Evolutionary conservation across 2,329 filamentous ascomycete genomes (phyloP).

Genomic region (Spiromastix sp.): DNA sequence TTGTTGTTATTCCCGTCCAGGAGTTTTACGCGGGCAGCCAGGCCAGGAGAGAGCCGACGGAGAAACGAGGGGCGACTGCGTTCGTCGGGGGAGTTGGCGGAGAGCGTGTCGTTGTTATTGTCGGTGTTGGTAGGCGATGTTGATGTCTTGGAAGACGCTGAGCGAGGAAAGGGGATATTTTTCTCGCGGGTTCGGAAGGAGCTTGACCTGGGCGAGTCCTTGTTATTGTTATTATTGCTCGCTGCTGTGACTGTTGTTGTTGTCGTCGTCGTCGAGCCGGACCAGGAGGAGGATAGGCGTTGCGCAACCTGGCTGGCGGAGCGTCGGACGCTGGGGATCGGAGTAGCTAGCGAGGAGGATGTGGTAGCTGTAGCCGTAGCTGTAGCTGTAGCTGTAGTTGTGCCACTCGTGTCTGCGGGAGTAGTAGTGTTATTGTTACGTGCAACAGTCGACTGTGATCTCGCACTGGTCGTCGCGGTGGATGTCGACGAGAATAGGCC

Average conservation of each 20-base stretch:
- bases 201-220: no score
- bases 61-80: slow-evolving; percentile 25
- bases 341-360: slow-evolving; percentile 2
- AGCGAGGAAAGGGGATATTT: slow-evolving; percentile 1
- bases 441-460: no score
- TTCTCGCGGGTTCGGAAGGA: no score
- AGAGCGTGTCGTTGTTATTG: slow-evolving; percentile 11
- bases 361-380: slow-evolving; percentile 10
- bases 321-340: slow-evolving; percentile 3
- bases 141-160: slow-evolving; percentile 3
- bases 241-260: slow-evolving; percentile 1
- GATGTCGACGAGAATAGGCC: no score
- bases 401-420: no score
- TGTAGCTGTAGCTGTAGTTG: neutral
- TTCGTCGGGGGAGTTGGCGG: slow-evolving; percentile 16
- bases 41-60: slow-evolving; percentile 31
- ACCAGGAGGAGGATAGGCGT: slow-evolving; percentile 11
- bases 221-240: no score
- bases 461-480: no score
- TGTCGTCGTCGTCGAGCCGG: slow-evolving; percentile 7
- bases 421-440: no score
- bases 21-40: slow-evolving; percentile 33
- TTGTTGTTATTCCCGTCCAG: slow-evolving; percentile 27
- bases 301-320: slow-evolving; percentile 8
- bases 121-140: neutral